Conservation (phyloP, 2,329 filamentous ascomycete genomes). For the Ophiostoma montium region DNA sequence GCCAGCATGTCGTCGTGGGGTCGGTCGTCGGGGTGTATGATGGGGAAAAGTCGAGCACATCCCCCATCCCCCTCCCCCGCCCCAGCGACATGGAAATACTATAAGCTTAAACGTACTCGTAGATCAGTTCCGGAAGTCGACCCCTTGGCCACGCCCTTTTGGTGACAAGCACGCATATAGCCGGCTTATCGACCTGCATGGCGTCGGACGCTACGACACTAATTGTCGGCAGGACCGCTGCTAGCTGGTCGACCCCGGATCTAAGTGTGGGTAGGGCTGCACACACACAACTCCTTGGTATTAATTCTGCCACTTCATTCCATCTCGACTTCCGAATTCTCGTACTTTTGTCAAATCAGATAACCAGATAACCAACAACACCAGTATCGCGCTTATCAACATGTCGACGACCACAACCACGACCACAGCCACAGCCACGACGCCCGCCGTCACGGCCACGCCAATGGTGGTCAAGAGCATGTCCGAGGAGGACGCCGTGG, state of each 20-base stretch:
- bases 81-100: too few relatives aligned
- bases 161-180: background rate
- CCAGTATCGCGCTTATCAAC: background rate
- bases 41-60: too few relatives aligned
- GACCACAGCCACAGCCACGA: background rate
- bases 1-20: background rate
- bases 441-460: background rate
- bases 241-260: too few relatives aligned
- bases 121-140: background rate
- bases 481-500: background rate
- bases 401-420: background rate
- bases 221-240: background rate
- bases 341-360: too few relatives aligned
- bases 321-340: too few relatives aligned
- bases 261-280: too few relatives aligned
- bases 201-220: slow-evolving; percentile 1
- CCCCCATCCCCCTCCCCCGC: too few relatives aligned
- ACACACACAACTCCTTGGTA: too few relatives aligned
- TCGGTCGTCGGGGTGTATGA: too few relatives aligned
- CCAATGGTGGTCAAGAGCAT: background rate
- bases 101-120: too few relatives aligned
- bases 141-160: background rate
- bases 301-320: too few relatives aligned
- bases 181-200: background rate
- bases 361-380: background rate